A percentile compares a stretch with the other conserved stretches of the same genome.
Conservation (phyloP, 495 filamentous ascomycete genomes). For the Chlorociboria aeruginascens region DNA sequence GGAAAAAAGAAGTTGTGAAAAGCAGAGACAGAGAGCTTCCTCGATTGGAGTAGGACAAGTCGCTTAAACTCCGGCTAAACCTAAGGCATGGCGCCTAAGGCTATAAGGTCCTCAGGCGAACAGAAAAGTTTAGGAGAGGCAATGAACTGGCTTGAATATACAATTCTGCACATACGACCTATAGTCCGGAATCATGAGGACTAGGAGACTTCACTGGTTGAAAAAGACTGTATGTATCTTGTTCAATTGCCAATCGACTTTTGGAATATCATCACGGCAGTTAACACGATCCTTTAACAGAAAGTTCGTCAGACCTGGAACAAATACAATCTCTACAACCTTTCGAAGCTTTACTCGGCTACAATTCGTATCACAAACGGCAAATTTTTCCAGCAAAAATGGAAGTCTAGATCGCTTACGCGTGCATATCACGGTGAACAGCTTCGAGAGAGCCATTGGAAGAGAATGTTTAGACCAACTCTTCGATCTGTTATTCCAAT, state of each 20-base stretch:
- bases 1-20: too few relatives aligned
- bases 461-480: constrained; percentile 74
- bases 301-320: constrained; percentile 96
- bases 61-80: too few relatives aligned
- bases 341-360: constrained; percentile 36
- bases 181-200: constrained; percentile 34
- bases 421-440: constrained; percentile 92
- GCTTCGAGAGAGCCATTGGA: constrained; percentile 80
- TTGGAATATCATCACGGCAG: not conserved
- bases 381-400: constrained; percentile 98
- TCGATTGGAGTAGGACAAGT: too few relatives aligned
- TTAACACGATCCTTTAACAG: constrained; percentile 30
- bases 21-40: too few relatives aligned
- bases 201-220: constrained; percentile 50
- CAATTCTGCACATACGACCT: not conserved
- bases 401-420: constrained; percentile 67
- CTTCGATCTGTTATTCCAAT: constrained; percentile 75
- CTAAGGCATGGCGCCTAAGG: too few relatives aligned
- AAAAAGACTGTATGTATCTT: constrained; percentile 18
- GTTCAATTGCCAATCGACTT: not conserved
- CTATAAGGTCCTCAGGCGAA: too few relatives aligned
- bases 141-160: not conserved
- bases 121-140: too few relatives aligned
- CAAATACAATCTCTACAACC: constrained; percentile 92
- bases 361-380: constrained; percentile 12